Percentiles rank a stretch among this genome's conserved stretches.
Conservation (phyloP, 495 filamentous ascomycete species). For the Penicillium herquei region DNA sequence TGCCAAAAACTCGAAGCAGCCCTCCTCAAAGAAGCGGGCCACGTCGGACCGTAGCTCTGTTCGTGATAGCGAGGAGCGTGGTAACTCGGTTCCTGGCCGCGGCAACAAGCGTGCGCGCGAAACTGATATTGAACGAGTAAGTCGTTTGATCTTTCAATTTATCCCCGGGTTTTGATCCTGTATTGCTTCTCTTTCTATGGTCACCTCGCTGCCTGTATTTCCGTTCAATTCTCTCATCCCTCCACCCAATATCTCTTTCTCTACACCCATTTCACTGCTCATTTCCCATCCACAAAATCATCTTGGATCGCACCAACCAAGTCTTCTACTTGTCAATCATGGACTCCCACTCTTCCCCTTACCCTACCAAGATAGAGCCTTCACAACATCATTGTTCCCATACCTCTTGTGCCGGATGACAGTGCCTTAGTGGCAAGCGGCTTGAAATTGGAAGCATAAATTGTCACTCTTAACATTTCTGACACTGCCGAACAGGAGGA, state of each 20-base stretch:
- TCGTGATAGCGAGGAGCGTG: conserved; percentile 83
- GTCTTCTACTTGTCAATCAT: neutral
- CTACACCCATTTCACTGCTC: neutral
- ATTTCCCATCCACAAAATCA: conserved; percentile 15
- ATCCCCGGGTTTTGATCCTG: neutral
- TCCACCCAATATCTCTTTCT: neutral
- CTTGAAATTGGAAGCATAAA: no score
- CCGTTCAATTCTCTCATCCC: neutral
- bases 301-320: no score
- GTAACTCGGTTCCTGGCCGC: conserved; percentile 61
- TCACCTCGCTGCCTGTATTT: neutral
- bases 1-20: conserved; percentile 38
- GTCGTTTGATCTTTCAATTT: conserved; percentile 28
- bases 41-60: conserved; percentile 77
- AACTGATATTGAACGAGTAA: conserved; percentile 82
- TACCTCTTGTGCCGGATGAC: no score
- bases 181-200: neutral
- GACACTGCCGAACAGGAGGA: conserved; percentile 67
- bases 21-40: conserved; percentile 56
- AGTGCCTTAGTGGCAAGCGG: no score
- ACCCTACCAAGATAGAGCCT: no score
- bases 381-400: no score
- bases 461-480: neutral
- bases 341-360: no score
- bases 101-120: conserved; percentile 69